phyloP scores from a whole-genome alignment of 352 stramenopile species.

The Albugo candida region DNA sequence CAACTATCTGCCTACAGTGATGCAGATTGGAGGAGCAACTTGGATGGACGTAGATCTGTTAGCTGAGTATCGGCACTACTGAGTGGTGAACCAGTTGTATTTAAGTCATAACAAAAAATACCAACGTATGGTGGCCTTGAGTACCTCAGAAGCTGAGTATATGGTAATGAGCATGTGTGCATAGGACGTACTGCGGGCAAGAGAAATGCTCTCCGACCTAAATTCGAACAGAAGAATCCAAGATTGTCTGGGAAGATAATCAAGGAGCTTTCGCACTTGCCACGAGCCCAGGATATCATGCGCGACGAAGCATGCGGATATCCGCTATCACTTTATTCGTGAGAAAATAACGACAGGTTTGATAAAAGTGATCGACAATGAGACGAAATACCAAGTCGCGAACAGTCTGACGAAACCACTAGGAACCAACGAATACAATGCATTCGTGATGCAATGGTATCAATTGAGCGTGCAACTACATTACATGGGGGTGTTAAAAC shows the following conservation, averaged over 20 bases:
- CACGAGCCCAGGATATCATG: background rate
- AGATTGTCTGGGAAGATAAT: constrained; percentile 8
- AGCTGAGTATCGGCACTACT: constrained; percentile 6
- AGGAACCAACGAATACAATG: background rate
- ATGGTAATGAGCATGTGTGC: constrained; percentile 9
- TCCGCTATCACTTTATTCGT: constrained; percentile 10
- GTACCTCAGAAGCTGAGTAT: constrained; percentile 12
- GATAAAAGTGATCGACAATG: constrained; percentile 5
- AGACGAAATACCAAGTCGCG: constrained; percentile 8
- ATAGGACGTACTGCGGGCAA: constrained; percentile 8
- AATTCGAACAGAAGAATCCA: background rate
- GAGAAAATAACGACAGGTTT: constrained; percentile 4
- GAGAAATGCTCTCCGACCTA: constrained; percentile 2
- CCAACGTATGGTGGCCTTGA: constrained; percentile 11
- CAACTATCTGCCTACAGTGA: constrained; percentile 6
- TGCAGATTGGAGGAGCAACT: constrained; percentile 9
- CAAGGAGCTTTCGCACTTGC: constrained; percentile 9
- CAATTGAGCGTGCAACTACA: background rate
- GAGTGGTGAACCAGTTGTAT: constrained; percentile 8
- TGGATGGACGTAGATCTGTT: constrained; percentile 7
- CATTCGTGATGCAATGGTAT: background rate
- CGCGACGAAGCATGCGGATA: constrained; percentile 13
- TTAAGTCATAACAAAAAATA: constrained; percentile 3
- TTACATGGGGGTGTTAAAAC: background rate
- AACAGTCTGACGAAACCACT: constrained; percentile 10